Evolutionary conservation across 352 stramenopile genomes (phyloP).

Genomic region (Blastocystis sp.): DNA sequence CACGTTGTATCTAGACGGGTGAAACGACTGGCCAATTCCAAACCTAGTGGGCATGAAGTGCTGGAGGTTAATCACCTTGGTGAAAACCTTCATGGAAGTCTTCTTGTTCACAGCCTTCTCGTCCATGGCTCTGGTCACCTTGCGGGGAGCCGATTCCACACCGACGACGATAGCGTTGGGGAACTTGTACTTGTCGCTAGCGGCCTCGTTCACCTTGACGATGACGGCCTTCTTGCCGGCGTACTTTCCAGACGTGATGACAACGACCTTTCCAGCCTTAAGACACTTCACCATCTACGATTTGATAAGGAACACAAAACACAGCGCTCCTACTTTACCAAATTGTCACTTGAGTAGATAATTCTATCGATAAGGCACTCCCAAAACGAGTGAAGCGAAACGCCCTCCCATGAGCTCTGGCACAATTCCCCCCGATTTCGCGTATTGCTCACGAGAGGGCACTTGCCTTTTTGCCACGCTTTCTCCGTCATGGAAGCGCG

Average conservation of each 20-base stretch:
- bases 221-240: constrained; percentile 71
- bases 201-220: constrained; percentile 70
- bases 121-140: constrained; percentile 59
- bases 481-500: neutral
- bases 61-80: constrained; percentile 70
- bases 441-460: neutral
- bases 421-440: neutral
- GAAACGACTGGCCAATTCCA: neutral
- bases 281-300: constrained; percentile 68
- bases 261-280: constrained; percentile 71
- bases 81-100: constrained; percentile 69
- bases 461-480: neutral
- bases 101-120: constrained; percentile 70
- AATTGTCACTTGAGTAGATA: constrained; percentile 64
- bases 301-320: constrained; percentile 8
- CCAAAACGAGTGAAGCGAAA: constrained; percentile 2
- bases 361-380: constrained; percentile 18
- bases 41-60: constrained; percentile 71
- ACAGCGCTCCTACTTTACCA: constrained; percentile 3
- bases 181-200: constrained; percentile 67
- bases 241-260: constrained; percentile 70
- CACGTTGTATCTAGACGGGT: constrained; percentile 51
- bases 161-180: constrained; percentile 69
- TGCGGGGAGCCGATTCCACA: constrained; percentile 57
- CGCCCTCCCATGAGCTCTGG: constrained; percentile 1